These are phyloP conservation scores for Aegilops umbellulata DNA, from an alignment of 176 grass and related monocot genomes.

Conservation along the genomic window DNA sequence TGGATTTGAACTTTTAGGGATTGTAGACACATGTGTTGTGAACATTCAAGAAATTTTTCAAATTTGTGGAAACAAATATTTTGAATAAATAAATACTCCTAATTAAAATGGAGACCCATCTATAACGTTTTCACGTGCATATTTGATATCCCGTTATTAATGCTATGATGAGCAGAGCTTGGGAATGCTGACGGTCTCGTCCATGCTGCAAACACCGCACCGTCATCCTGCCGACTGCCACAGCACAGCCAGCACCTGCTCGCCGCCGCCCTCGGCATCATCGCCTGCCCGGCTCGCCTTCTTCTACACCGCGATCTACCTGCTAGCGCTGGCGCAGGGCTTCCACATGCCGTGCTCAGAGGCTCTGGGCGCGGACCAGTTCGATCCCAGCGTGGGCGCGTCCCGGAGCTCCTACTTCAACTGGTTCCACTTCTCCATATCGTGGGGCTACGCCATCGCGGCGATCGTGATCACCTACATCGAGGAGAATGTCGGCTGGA, in stretches of 20 bases:
- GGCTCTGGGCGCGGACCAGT: conserved; percentile 57
- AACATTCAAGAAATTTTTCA: too few relatives aligned
- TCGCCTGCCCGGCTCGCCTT: neutral
- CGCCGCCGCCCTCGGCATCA: neutral
- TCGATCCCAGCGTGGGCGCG: conserved; percentile 7
- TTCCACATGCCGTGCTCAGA: conserved; percentile 48
- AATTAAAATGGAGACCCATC: too few relatives aligned
- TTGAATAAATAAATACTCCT: too few relatives aligned
- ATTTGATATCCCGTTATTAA: neutral
- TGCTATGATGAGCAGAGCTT: conserved; percentile 27
- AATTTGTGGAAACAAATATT: too few relatives aligned
- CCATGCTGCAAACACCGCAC: conserved; percentile 9
- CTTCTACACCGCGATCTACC: conserved; percentile 52
- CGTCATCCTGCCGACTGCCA: neutral
- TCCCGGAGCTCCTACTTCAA: conserved; percentile 43
- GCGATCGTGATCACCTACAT: conserved; percentile 34
- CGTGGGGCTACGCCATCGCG: conserved; percentile 20
- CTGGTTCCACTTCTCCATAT: conserved; percentile 35
- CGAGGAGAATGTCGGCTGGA: conserved; percentile 63
- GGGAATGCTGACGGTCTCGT: conserved; percentile 48
- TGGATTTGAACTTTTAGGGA: too few relatives aligned
- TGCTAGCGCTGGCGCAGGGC: conserved; percentile 47
- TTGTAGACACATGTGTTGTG: too few relatives aligned
- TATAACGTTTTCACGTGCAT: too few relatives aligned
- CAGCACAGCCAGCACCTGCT: neutral